Evolutionary conservation across 2,329 filamentous ascomycete genomes (phyloP), one percentile per base, ranked within the genome.

Genomic region (Phaeophleospora eucalypticola): DNA sequence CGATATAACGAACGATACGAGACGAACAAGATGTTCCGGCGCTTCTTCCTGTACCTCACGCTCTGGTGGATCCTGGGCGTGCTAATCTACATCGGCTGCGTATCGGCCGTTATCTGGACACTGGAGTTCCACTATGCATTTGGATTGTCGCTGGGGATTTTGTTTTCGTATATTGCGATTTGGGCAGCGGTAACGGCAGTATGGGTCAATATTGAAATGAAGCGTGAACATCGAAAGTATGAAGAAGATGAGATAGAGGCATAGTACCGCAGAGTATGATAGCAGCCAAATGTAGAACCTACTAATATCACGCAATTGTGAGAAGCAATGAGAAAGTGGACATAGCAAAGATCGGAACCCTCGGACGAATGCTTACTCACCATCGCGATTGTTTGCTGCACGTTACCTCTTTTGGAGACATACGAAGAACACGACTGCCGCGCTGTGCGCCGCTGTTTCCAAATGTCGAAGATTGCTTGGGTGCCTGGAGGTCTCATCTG

Each of bases 1-100:
- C 55, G 59, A 9, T 64, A 60, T 46, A 64, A 63, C 41, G 56
- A 59, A 38, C 60, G 61, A 1, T 64, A 63, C 46, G 59, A 63
- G 33, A 52, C 47, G 21, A 61, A 58, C 42, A 54, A 51, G 36
- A 52, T 53, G 41, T 64, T 64, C 43, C 49, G 61, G 14, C 48
- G 49, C 15, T 61, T 64, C 52, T 63, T 64, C 51, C 44, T 59
- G 36, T 47, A 54, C 39, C 37, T 64, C 27, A 62, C 60, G 15
- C 24, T 62, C 4, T 63, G 57, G 51, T 64, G 61, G 61, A 49
- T 62, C 12, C 41, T 57, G 8, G 61, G 61, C 3, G 57, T 60
- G 10, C 41, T 53, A 36, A 45, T 61, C 9, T 64, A 64, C 44
- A 55, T 60, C 18, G 61, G 61, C 7, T 52, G 49, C 38, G 52